Base-by-base conservation (phyloP, 2,329 filamentous ascomycete genomes). In the Nemania sp. region DNA sequence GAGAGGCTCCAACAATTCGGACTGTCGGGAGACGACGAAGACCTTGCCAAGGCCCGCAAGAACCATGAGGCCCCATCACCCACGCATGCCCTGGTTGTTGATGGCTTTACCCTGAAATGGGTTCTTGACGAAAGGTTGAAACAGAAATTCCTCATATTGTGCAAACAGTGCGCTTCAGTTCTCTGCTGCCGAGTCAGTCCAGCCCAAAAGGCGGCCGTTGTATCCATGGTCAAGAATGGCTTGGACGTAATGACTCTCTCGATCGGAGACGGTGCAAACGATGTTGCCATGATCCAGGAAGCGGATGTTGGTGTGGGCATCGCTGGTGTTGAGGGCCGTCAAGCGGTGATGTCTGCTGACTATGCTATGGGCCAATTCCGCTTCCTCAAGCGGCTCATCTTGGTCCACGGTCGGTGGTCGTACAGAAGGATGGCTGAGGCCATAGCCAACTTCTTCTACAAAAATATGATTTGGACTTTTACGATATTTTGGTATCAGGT, bases 401-500 rank as follows among this genome's bases (percentile, higher is more conserved):
- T 97, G 18, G 92, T 97, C 4, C 93, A 97, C 73, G 93, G 93
- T 60, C 87, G 93, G 60, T 97, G 93, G 91, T 97, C 92, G n/a
- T 99, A 99, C 78, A 87, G 94, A 54, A 87, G 95, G 69, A 80
- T 99, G 74, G 92, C 90, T 32, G 95, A 99, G 79, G 91, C 89
- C 48, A 97, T 96, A 71, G 92, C 92, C 75, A 99, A 99, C 76
- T 99, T 99, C 83, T 99, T 99, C 82, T 99, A 98, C 86, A 99
- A 99, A 89, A 99, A 98, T 80, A 90, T 99, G 77, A 90, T 98
- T 54, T 99, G 95, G 95, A 95, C 92, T 0, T 94, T 97, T 73
- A 86, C 90, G 45, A 90, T 99, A 60, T 97, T 98, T 83, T 98
- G 94, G 94, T 99, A 91, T 77, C 92, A 96, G 74, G 91, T 97